A percentile compares a stretch with the other conserved stretches of the same genome.
Conservation (phyloP, 1,139 yeast genomes). For the Scheffersomyces titani region DNA sequence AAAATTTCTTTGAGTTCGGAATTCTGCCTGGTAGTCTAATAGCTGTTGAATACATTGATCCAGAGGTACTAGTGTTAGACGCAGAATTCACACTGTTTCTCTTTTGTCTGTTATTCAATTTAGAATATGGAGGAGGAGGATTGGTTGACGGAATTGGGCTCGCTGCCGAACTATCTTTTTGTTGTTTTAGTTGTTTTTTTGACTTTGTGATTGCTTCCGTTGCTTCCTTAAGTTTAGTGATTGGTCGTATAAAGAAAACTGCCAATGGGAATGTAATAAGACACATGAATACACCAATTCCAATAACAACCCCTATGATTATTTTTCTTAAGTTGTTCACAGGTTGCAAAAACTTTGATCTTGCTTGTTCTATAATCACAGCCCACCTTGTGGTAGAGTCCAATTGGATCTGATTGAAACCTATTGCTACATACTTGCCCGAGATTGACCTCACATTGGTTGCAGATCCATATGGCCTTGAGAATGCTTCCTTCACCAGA, state of each 20-base stretch:
- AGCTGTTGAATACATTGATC: slow-evolving; percentile 39
- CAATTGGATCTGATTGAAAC: slow-evolving; percentile 60
- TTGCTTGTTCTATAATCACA: slow-evolving; percentile 69
- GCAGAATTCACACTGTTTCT: slow-evolving; percentile 31
- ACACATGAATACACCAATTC: slow-evolving; percentile 75
- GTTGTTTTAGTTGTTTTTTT: slow-evolving; percentile 25
- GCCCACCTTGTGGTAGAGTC: slow-evolving; percentile 63
- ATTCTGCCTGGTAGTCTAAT: slow-evolving; percentile 52
- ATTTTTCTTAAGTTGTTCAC: slow-evolving; percentile 62
- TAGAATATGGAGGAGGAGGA: slow-evolving; percentile 1
- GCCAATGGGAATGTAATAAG: slow-evolving; percentile 79
- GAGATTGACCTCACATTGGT: slow-evolving; percentile 44
- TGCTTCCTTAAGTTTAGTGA: slow-evolving; percentile 76
- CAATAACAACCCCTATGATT: slow-evolving; percentile 77
- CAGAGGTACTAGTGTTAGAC: slow-evolving; percentile 25
- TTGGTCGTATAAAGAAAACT: slow-evolving; percentile 83
- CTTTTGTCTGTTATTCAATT: slow-evolving; percentile 5
- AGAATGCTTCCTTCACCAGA: slow-evolving; percentile 43
- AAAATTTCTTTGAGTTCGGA: slow-evolving; percentile 56
- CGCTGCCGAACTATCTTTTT: slow-evolving; percentile 3
- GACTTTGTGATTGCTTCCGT: slow-evolving; percentile 61
- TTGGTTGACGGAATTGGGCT: slow-evolving; percentile 4
- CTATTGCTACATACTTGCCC: slow-evolving; percentile 61
- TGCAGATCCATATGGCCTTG: slow-evolving; percentile 48
- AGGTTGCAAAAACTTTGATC: slow-evolving; percentile 62